A percentile compares a stretch with the other conserved stretches of the same genome.
These are phyloP conservation scores for Rhodomyrtus tomentosa DNA, from an alignment of 345 rosid species.

Conservation along the genomic window DNA sequence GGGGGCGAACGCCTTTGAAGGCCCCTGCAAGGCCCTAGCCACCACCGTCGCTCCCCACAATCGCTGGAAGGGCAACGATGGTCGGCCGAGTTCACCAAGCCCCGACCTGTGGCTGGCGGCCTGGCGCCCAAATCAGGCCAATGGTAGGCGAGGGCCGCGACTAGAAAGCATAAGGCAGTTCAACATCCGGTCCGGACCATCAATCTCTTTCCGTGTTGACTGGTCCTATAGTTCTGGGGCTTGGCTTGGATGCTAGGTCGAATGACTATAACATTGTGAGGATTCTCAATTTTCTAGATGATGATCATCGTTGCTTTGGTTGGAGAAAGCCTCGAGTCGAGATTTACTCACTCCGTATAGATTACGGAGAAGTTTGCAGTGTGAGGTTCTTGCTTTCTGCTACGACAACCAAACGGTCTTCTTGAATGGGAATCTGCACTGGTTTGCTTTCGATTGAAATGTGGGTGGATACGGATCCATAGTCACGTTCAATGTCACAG, in stretches of 20 bases:
- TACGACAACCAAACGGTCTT: neutral
- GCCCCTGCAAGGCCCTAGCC: too few relatives aligned
- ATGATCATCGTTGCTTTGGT: too few relatives aligned
- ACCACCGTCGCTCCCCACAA: too few relatives aligned
- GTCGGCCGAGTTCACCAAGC: too few relatives aligned
- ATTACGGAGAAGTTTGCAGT: neutral
- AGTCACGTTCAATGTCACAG: neutral
- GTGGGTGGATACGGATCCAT: neutral
- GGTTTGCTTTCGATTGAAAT: neutral
- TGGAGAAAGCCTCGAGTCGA: neutral
- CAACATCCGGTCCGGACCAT: too few relatives aligned
- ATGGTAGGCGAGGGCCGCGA: too few relatives aligned
- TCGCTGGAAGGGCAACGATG: too few relatives aligned
- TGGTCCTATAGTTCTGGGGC: neutral
- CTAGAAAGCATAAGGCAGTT: too few relatives aligned
- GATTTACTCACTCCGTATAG: neutral
- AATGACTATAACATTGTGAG: neutral
- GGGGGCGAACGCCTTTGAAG: too few relatives aligned
- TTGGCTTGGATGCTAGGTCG: neutral
- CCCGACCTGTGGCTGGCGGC: too few relatives aligned
- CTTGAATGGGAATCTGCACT: neutral
- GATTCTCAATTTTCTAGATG: neutral
- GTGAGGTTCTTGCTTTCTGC: neutral
- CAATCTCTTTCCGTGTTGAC: neutral
- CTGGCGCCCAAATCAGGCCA: too few relatives aligned